Percentiles rank a stretch among this genome's conserved stretches.
phyloP scores from a whole-genome alignment of 2,329 filamentous ascomycete genomes.

The Tolypocladium paradoxum region DNA sequence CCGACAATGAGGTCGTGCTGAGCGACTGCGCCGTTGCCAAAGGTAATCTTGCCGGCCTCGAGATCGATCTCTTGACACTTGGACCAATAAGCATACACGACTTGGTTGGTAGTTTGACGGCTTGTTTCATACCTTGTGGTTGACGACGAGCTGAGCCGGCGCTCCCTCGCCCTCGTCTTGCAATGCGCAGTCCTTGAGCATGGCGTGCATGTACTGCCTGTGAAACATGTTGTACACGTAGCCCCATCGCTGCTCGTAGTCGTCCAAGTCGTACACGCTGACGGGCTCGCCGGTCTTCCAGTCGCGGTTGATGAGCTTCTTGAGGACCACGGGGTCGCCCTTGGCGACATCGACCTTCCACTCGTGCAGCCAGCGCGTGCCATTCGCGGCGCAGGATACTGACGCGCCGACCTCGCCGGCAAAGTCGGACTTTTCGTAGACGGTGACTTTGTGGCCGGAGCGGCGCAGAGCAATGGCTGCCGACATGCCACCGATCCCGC shows the following conservation, averaged over 20 bases:
- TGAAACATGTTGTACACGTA: constrained; percentile 61
- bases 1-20: constrained; percentile 52
- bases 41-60: constrained; percentile 35
- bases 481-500: constrained; percentile 37
- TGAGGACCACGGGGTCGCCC: constrained; percentile 54
- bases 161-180: constrained; percentile 39
- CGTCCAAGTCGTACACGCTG: constrained; percentile 51
- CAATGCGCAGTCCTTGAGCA: constrained; percentile 51
- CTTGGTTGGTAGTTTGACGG: background rate
- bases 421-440: constrained; percentile 58
- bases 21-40: constrained; percentile 37
- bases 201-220: constrained; percentile 56
- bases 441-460: constrained; percentile 38
- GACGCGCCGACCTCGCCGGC: constrained; percentile 59
- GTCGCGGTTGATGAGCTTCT: constrained; percentile 57
- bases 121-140: constrained; percentile 34
- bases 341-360: constrained; percentile 55
- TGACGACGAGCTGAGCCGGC: constrained; percentile 43
- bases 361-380: constrained; percentile 57
- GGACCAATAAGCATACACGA: background rate
- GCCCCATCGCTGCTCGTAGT: constrained; percentile 57
- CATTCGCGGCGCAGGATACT: constrained; percentile 58
- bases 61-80: constrained; percentile 42
- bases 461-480: constrained; percentile 35
- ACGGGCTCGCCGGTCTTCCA: constrained; percentile 59